phyloP scores from a whole-genome alignment of 176 grass and related monocot genomes.

The Oryza rufipogon region DNA sequence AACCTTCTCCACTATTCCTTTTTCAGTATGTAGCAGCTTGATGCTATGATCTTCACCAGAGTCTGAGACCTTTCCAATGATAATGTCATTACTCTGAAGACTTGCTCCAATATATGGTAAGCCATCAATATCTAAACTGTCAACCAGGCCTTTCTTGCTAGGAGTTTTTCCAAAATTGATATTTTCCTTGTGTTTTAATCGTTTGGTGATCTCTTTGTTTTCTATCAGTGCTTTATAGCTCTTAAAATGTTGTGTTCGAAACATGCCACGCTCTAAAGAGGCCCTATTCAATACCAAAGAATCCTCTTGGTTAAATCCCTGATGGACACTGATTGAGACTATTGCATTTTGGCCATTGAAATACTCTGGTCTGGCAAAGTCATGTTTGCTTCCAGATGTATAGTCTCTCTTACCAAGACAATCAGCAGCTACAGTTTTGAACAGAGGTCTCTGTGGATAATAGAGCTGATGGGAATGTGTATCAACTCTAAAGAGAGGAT shows the following conservation, averaged over 20 bases:
- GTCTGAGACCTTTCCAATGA: conserved; percentile 78
- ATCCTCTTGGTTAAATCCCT: conserved; percentile 95
- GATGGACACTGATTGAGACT: conserved; percentile 77
- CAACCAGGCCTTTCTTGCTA: conserved; percentile 79
- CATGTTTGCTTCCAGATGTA: conserved; percentile 48
- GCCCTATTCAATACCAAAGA: conserved; percentile 86
- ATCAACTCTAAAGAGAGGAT: conserved; percentile 67
- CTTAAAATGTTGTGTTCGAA: conserved; percentile 70
- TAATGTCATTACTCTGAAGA: conserved; percentile 79
- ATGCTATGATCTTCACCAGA: conserved; percentile 70
- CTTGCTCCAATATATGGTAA: conserved; percentile 86
- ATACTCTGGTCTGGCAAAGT: conserved; percentile 62
- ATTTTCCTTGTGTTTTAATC: conserved; percentile 62
- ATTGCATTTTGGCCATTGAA: conserved; percentile 95
- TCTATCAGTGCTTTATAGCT: conserved; percentile 79
- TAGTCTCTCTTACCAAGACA: conserved; percentile 57
- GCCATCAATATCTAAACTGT: conserved; percentile 78
- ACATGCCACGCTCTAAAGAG: conserved; percentile 88
- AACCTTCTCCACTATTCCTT: conserved; percentile 90
- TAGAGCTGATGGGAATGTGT: conserved; percentile 78
- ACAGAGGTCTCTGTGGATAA: conserved; percentile 85
- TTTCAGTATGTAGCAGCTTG: conserved; percentile 83
- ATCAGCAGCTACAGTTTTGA: conserved; percentile 77
- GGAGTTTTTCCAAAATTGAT: conserved; percentile 68
- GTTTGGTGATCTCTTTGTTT: conserved; percentile 65